Evolutionary conservation across 805 yeast genomes (phyloP).

Genomic region (Schizosaccharomyces lindneri): DNA sequence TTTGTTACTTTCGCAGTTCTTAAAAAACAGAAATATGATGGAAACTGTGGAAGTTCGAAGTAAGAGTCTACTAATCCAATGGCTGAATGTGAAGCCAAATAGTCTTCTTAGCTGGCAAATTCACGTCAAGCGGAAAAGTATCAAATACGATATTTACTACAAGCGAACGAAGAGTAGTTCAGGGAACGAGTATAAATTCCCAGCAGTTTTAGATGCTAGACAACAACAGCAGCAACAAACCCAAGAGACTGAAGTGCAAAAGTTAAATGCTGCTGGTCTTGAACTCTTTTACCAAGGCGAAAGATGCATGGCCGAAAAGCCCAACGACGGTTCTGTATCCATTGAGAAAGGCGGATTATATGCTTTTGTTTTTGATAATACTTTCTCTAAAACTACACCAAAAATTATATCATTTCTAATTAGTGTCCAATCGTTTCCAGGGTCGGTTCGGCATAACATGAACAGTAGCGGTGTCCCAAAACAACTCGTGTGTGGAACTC

Average conservation of each 20-base stretch:
- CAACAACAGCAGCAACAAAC: not conserved
- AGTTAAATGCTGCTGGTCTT: constrained; percentile 27
- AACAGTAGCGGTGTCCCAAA: constrained; percentile 6
- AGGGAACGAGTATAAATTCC: not conserved
- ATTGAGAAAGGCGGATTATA: constrained; percentile 41
- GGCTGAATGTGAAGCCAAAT: constrained; percentile 59
- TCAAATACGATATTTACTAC: constrained; percentile 16
- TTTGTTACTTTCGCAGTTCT: not conserved
- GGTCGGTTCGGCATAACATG: not conserved
- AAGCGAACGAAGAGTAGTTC: not conserved
- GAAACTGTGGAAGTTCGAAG: constrained; percentile 80
- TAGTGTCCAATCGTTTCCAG: constrained; percentile 10
- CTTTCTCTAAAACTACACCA: constrained; percentile 62
- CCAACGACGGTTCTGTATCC: constrained; percentile 35
- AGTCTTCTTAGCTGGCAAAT: constrained; percentile 53
- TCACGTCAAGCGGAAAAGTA: constrained; percentile 47
- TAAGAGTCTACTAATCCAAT: constrained; percentile 67
- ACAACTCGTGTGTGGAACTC: constrained; percentile 42
- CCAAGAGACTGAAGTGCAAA: constrained; percentile 5
- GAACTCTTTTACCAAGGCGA: constrained; percentile 30
- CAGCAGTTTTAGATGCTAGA: not conserved
- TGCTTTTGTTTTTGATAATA: constrained; percentile 81
- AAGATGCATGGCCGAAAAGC: constrained; percentile 32
- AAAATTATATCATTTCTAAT: constrained; percentile 55
- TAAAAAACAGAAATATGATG: not conserved